phyloP scores from a whole-genome alignment of 140 eudicot species.

The Stevia rebaudiana region DNA sequence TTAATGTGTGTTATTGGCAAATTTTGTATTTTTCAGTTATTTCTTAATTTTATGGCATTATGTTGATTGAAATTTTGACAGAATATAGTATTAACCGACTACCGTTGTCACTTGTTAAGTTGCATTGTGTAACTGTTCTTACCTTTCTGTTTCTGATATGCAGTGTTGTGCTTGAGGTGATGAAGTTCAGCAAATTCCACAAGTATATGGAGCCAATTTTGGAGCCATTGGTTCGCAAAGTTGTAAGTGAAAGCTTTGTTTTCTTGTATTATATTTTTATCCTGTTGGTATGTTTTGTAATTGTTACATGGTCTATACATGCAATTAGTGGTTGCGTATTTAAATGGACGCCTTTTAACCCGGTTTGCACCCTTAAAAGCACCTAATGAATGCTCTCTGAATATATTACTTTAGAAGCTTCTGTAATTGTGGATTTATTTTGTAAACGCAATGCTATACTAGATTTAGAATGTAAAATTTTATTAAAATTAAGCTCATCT shows the following conservation, averaged over 20 bases:
- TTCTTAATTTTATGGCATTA: background rate
- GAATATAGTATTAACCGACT: background rate
- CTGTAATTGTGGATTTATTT: background rate
- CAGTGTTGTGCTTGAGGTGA: conserved; percentile 83
- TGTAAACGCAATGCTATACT: background rate
- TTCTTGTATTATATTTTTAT: conserved; percentile 4
- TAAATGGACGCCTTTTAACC: background rate
- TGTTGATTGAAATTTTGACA: background rate
- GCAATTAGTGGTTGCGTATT: background rate
- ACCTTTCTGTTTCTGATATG: conserved; percentile 8
- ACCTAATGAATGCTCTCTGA: background rate
- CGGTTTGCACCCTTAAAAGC: background rate
- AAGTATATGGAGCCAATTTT: conserved; percentile 59
- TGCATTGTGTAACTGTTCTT: background rate
- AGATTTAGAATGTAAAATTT: background rate
- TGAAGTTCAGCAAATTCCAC: conserved; percentile 43
- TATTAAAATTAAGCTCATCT: background rate
- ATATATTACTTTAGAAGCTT: background rate
- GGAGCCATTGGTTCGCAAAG: conserved; percentile 92
- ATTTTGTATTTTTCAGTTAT: background rate
- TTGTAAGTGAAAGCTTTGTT: conserved; percentile 49
- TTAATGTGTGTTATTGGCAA: background rate
- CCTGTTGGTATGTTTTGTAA: conserved; percentile 13
- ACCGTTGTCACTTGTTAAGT: background rate
- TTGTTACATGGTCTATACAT: conserved; percentile 14